Conservation (phyloP, 2,329 filamentous ascomycete genomes). For the Clonostachys rhizophaga region DNA sequence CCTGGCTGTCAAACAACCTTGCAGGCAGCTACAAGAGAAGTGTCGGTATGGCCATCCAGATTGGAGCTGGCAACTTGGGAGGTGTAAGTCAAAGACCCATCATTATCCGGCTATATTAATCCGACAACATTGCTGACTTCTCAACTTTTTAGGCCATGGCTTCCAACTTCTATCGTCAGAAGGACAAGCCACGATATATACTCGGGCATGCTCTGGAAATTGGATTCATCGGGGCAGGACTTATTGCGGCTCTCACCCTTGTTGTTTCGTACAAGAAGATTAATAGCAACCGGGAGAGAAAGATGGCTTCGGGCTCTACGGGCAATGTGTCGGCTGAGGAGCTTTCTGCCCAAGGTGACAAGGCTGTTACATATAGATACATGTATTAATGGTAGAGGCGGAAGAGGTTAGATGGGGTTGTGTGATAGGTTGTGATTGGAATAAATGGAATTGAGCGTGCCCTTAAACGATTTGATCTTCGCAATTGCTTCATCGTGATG, state of each 20-base stretch:
- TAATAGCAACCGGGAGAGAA: conserved; percentile 49
- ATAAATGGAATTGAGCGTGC: too few species aligned
- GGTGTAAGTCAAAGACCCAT: conserved; percentile 26
- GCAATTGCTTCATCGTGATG: too few species aligned
- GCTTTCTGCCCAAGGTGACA: conserved; percentile 52
- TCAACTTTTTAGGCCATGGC: conserved; percentile 49
- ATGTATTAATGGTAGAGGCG: conserved; percentile 27
- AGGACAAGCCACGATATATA: conserved; percentile 40
- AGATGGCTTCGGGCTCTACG: conserved; percentile 25
- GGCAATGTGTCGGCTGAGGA: conserved; percentile 25
- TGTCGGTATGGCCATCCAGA: conserved; percentile 60
- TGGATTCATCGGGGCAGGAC: conserved; percentile 38
- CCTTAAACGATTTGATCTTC: too few species aligned
- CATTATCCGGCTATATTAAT: conserved; percentile 4
- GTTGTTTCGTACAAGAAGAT: conserved; percentile 49
- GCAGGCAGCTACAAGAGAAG: conserved; percentile 61
- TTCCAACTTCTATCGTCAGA: conserved; percentile 63
- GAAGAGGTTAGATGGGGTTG: too few species aligned
- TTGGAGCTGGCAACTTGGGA: conserved; percentile 55
- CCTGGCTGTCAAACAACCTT: conserved; percentile 76
- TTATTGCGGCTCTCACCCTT: conserved; percentile 35
- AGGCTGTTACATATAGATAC: conserved; percentile 55
- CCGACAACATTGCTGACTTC: neutral
- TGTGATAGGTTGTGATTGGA: too few species aligned
- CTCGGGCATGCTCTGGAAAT: conserved; percentile 46